Base-by-base conservation (phyloP, 805 yeast genomes). In the Wickerhamomyces kurtzmanii region DNA sequence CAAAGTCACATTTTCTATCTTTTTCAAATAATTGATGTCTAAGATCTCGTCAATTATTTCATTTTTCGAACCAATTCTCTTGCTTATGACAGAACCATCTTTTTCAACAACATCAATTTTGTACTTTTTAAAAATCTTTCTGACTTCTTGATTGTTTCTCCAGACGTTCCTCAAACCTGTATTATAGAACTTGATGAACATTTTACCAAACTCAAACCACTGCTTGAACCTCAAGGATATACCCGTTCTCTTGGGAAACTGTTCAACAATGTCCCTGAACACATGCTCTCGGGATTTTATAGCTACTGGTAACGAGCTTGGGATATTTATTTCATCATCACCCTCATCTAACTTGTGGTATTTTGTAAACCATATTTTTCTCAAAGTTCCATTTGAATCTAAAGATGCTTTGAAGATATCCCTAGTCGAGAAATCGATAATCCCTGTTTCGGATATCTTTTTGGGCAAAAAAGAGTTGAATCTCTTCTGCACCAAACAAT, bases 91-190 rank as follows among this genome's bases (percentile, higher is more conserved):
- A 11, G 23, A 3, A 8, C 10, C 17, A 3, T 20, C 15, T 7
- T 15, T n/a, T 5, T 38, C 43, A 10, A 42, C 39, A 14, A 34
- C 44, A 20, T 53, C 43, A 18, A 56, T 24, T 28, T 47, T 46
- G 24, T 44, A 47, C 14, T 47, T 40, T 9, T 40, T 38, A 15
- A 43, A 35, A 11, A 64, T 31, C 6, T 35, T 30, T 6, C 42
- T 44, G 3, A 62, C 43, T 1, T 38, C 31, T 15, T 43, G 46
- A 17, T 55, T 40, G 33, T 72, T 71, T 1, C 47, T 35, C 71
- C 77, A 74, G 1, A 76, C 67, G 37, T 67, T 68, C 13, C 54
- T 47, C 3, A 78, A 57, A 1, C 89, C 87, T 3, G 54, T 46
- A 34, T 67, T 66, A 53, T 78, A 79, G 45, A 76, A 75, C 5